Evolutionary conservation across 139 green algal genomes (phyloP).

Genomic region (Chlorella vulgaris): DNA sequence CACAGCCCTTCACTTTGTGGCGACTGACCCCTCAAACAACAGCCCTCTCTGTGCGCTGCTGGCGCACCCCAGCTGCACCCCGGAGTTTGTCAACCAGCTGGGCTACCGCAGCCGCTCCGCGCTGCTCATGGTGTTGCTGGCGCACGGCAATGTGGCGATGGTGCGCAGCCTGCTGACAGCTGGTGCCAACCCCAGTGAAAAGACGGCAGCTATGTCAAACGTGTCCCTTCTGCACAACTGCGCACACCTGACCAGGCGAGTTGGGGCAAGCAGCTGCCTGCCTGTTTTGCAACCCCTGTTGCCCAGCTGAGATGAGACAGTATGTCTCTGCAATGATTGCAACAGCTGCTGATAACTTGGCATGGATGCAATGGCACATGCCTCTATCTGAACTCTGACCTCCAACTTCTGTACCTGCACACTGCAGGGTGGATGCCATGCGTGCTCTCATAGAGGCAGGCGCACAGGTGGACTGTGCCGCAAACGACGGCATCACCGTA

Average conservation of each 20-base stretch:
- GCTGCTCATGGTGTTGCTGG: slow-evolving; percentile 3
- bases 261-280: no score
- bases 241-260: slow-evolving; percentile 7
- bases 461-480: background rate
- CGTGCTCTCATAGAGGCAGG: slow-evolving; percentile 5
- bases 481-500: background rate
- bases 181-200: slow-evolving; percentile 13
- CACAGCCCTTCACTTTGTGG: background rate
- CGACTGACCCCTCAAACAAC: background rate
- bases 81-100: background rate
- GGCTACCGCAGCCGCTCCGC: slow-evolving; percentile 8
- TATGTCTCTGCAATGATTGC: no score
- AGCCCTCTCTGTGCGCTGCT: background rate
- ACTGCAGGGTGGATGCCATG: slow-evolving; percentile 20
- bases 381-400: no score
- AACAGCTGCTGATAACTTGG: no score
- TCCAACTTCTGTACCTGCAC: no score
- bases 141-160: background rate
- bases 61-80: background rate
- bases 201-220: background rate
- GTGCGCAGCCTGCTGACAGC: slow-evolving; percentile 1
- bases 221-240: slow-evolving; percentile 9
- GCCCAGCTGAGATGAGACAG: no score
- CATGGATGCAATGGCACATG: no score
- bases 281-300: no score